These are phyloP conservation scores for Arthrinium puccinioides DNA, from an alignment of 2,329 filamentous ascomycete genomes.

Conservation along the genomic window DNA sequence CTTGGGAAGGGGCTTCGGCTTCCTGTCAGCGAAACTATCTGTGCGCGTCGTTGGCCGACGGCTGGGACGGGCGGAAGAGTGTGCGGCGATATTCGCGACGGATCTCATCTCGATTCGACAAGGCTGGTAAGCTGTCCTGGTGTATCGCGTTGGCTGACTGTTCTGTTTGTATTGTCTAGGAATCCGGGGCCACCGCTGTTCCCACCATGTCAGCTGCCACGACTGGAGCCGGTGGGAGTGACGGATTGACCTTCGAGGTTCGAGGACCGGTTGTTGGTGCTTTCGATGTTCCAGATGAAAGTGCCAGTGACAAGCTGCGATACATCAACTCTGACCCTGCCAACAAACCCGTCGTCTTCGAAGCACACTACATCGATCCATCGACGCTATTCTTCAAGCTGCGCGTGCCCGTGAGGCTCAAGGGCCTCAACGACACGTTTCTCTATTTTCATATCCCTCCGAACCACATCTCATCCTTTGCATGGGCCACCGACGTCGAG, in stretches of 20 bases:
- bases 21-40: constrained; percentile 1
- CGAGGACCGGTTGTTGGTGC: not conserved
- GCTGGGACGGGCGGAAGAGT: constrained; percentile 1
- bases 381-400: not conserved
- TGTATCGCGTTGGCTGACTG: not conserved
- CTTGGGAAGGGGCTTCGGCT: constrained; percentile 3
- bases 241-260: not conserved
- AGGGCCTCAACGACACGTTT: not conserved
- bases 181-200: not conserved
- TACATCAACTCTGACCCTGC: not conserved
- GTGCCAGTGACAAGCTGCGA: not conserved
- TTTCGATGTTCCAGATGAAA: not conserved
- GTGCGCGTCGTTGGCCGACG: not conserved
- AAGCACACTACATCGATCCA: not conserved
- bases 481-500: not conserved
- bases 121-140: not conserved
- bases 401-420: not conserved
- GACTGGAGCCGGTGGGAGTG: not conserved
- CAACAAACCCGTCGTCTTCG: constrained; percentile 1
- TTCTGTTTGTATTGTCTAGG: not conserved
- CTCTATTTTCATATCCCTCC: constrained; percentile 1
- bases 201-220: not conserved
- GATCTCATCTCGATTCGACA: no score
- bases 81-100: no score
- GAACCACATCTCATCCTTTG: not conserved